A percentile compares a stretch with the other conserved stretches of the same genome.
phyloP scores from a whole-genome alignment of 2,329 filamentous ascomycete species.

The Neofusicoccum umdonicola region DNA sequence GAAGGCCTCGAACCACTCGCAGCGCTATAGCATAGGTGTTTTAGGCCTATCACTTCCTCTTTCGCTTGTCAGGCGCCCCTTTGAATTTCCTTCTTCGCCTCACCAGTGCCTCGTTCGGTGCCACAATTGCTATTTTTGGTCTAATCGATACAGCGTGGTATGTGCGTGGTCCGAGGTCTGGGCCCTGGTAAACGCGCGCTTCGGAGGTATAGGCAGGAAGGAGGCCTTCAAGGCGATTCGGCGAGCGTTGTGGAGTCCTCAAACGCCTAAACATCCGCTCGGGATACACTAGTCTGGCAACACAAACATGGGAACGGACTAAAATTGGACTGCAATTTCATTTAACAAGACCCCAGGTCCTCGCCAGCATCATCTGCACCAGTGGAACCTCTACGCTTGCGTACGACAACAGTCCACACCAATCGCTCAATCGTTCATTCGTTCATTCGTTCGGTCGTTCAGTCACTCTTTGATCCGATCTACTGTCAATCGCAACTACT shows the following conservation, averaged over 20 bases:
- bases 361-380: neutral
- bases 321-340: neutral
- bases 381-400: no score
- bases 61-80: neutral
- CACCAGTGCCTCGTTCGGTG: neutral
- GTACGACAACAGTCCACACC: no score
- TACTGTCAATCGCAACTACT: neutral
- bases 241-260: neutral
- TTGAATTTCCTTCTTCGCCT: neutral
- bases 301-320: neutral
- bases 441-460: no score
- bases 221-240: neutral
- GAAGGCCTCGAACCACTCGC: neutral
- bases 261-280: neutral
- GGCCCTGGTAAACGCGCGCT: neutral
- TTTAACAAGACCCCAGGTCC: neutral
- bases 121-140: neutral
- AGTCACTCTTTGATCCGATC: no score
- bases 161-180: neutral
- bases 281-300: neutral
- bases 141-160: neutral
- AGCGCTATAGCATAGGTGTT: neutral
- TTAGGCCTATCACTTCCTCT: neutral
- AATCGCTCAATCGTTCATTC: no score
- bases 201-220: neutral